Percentiles rank a stretch among this genome's conserved stretches.
Evolutionary conservation across 768 basidiomycete genomes (phyloP).

Genomic region (Nidularia sp.): DNA sequence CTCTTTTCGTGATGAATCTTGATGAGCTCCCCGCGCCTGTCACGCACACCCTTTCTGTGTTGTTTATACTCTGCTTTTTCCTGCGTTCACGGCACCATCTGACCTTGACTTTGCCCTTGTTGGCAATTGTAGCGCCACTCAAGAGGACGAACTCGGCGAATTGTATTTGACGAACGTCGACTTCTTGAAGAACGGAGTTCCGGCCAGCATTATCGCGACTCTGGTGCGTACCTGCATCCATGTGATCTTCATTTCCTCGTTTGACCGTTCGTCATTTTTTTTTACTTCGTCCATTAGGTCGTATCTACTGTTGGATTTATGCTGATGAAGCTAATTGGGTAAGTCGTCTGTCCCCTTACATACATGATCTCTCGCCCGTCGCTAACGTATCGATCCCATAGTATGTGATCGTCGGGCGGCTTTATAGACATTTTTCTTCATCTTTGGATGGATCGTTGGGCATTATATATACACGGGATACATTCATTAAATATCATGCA

Average conservation of each 20-base stretch:
- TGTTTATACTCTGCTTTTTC: no score
- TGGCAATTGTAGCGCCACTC: slow-evolving; percentile 59
- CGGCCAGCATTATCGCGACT: slow-evolving; percentile 88
- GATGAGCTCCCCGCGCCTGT: neutral
- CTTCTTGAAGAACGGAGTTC: slow-evolving; percentile 92
- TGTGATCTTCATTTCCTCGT: slow-evolving; percentile 1
- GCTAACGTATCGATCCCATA: no score
- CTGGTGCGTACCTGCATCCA: slow-evolving; percentile 42
- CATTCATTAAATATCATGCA: no score
- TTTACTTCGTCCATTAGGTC: slow-evolving; percentile 41
- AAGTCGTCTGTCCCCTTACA: no score
- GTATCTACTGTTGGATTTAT: slow-evolving; percentile 83
- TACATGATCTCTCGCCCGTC: no score
- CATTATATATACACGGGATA: no score
- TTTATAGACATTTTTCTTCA: no score
- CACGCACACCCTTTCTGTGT: no score
- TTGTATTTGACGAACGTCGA: slow-evolving; percentile 82
- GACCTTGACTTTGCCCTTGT: slow-evolving; percentile 7
- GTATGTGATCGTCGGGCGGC: no score
- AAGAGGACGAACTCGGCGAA: slow-evolving; percentile 92
- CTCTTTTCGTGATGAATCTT: neutral
- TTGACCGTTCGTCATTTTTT: slow-evolving; percentile 5
- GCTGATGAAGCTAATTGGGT: slow-evolving; percentile 73
- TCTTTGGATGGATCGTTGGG: no score
- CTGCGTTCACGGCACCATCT: slow-evolving; percentile 11